Conservation (phyloP, 2,329 filamentous ascomycete species). For the Macrophomina pseudophaseolina region DNA sequence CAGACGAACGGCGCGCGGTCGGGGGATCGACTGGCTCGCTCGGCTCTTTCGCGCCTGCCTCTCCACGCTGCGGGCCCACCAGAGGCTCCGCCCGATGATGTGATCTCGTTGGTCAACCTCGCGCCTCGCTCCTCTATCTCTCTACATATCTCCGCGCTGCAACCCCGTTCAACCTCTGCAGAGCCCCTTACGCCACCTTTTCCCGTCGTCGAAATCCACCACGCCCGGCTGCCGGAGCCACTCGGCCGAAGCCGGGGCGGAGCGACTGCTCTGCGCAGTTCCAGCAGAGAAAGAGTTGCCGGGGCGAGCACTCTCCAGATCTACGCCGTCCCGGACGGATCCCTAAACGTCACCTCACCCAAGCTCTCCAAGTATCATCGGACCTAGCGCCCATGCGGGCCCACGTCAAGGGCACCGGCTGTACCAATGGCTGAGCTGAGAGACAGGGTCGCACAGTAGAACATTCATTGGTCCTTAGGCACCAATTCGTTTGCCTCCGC, state of each 20-base stretch:
- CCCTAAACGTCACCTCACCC: neutral
- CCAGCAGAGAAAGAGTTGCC: neutral
- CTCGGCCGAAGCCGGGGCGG: neutral
- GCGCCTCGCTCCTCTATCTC: neutral
- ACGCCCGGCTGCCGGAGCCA: neutral
- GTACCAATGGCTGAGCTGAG: neutral
- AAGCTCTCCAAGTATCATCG: neutral
- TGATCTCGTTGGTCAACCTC: constrained; percentile 1
- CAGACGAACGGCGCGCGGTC: neutral
- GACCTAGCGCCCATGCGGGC: neutral
- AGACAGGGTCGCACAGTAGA: neutral
- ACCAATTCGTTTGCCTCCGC: neutral
- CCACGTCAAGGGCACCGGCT: neutral
- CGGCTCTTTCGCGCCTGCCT: neutral
- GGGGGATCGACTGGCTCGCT: constrained; percentile 10
- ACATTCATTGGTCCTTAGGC: neutral
- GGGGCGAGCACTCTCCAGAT: neutral
- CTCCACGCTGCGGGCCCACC: constrained; percentile 12
- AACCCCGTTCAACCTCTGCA: neutral
- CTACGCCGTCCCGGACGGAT: neutral
- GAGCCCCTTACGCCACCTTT: neutral
- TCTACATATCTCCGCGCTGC: constrained; percentile 1
- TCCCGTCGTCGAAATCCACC: neutral
- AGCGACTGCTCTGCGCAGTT: neutral
- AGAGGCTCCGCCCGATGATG: constrained; percentile 6